Evolutionary conservation across 306 rosid genomes (phyloP).

Genomic region (Abrus pulchellus): DNA sequence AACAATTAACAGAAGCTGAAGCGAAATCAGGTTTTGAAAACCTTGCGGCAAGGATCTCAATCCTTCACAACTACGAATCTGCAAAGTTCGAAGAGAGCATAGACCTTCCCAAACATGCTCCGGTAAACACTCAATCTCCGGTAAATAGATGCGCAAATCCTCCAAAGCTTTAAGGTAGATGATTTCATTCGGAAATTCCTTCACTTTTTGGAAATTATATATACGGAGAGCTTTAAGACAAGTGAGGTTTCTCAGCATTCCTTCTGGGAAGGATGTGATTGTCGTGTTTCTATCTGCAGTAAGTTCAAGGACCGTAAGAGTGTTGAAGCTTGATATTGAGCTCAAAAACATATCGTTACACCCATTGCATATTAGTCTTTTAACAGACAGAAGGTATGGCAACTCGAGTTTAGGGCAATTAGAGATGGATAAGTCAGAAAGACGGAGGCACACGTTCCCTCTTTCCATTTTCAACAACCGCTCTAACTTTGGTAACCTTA

Average conservation of each 20-base stretch:
- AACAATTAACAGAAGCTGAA: neutral
- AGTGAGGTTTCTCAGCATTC: neutral
- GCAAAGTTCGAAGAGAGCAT: neutral
- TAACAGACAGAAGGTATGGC: slow-evolving; percentile 8
- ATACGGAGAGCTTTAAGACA: neutral
- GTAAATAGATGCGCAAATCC: neutral
- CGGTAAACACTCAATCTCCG: neutral
- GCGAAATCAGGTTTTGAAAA: neutral
- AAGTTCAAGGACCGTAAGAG: slow-evolving; percentile 5
- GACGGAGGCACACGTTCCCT: slow-evolving; percentile 1
- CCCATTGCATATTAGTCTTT: neutral
- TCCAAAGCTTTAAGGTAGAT: neutral
- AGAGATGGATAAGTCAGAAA: neutral
- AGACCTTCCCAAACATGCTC: neutral
- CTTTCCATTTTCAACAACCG: slow-evolving; percentile 27
- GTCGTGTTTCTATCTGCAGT: neutral
- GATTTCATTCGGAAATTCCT: slow-evolving; percentile 12
- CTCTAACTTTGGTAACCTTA: neutral
- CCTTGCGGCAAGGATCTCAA: slow-evolving; percentile 25
- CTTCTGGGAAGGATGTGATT: neutral
- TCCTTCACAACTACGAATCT: neutral
- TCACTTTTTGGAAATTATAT: neutral
- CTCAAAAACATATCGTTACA: neutral
- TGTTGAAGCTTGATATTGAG: neutral
- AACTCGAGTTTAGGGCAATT: slow-evolving; percentile 17